phyloP scores from a whole-genome alignment of 768 basidiomycete genomes.

The Termitomyces sp. region DNA sequence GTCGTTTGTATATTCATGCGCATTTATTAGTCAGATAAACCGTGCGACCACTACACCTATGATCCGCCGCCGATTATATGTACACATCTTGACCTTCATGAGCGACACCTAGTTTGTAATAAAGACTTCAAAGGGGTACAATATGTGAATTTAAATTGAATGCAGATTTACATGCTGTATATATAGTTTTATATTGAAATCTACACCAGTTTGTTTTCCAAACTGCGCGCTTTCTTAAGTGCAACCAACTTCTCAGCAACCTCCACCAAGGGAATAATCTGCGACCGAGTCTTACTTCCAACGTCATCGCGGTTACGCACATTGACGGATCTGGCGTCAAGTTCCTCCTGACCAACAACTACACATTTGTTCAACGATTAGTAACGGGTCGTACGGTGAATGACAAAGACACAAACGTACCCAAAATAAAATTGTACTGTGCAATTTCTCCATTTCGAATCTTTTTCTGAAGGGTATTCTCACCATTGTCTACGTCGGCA shows the following conservation, averaged over 20 bases:
- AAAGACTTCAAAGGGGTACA: neutral
- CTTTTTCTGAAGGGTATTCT: slow-evolving; percentile 94
- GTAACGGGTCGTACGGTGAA: neutral
- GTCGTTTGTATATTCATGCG: neutral
- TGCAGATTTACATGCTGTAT: neutral
- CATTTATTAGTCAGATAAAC: neutral
- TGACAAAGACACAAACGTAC: slow-evolving; percentile 39
- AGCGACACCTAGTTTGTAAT: neutral
- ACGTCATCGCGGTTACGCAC: slow-evolving; percentile 94
- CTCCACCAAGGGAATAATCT: slow-evolving; percentile 69
- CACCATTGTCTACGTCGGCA: slow-evolving; percentile 89
- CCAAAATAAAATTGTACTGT: slow-evolving; percentile 97
- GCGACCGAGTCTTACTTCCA: slow-evolving; percentile 76
- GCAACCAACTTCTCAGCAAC: slow-evolving; percentile 63
- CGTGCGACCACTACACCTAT: neutral
- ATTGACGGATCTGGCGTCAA: slow-evolving; percentile 84
- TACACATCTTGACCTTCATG: neutral
- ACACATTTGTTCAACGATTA: neutral
- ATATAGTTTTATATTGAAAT: neutral
- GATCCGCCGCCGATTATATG: neutral
- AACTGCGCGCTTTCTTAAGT: slow-evolving; percentile 53
- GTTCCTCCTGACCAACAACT: slow-evolving; percentile 96
- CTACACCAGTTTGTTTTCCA: slow-evolving; percentile 30
- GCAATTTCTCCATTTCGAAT: slow-evolving; percentile 96
- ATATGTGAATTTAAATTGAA: slow-evolving; percentile 1